phyloP scores from a whole-genome alignment of 2,329 filamentous ascomycete species.

The Neonectria neomacrospora region DNA sequence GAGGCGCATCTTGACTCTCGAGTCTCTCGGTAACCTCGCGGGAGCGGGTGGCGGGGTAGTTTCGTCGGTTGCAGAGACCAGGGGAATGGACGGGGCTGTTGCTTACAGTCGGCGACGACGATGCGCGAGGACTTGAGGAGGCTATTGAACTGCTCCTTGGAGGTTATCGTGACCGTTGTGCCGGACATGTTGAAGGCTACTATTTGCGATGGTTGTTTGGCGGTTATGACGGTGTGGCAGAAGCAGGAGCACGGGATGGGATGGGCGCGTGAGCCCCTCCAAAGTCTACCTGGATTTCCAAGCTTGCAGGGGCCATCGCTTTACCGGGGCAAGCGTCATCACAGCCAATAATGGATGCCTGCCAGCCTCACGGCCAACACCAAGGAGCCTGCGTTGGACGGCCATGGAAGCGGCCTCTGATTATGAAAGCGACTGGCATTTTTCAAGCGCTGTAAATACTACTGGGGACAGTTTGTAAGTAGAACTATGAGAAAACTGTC shows the following conservation, averaged over 20 bases:
- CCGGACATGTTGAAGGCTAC: conserved; percentile 45
- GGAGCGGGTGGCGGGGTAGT: conserved; percentile 35
- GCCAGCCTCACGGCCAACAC: background rate
- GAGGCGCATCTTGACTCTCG: conserved; percentile 25
- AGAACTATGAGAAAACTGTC: background rate
- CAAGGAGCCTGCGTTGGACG: background rate
- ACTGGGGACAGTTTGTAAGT: no score
- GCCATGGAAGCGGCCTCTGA: background rate
- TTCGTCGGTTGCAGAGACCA: conserved; percentile 7
- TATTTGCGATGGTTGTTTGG: conserved; percentile 34
- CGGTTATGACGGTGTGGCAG: conserved; percentile 40
- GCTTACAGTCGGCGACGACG: conserved; percentile 89
- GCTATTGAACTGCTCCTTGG: conserved; percentile 71
- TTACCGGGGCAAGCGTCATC: conserved; percentile 43
- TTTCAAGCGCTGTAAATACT: no score
- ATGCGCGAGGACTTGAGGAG: conserved; percentile 79
- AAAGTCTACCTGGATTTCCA: conserved; percentile 28
- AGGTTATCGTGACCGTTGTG: conserved; percentile 51
- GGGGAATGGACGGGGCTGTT: conserved; percentile 1
- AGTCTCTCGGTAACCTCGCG: conserved; percentile 16
- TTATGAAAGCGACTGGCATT: no score
- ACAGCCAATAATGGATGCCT: conserved; percentile 32
- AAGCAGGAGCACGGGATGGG: conserved; percentile 30
- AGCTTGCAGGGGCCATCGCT: conserved; percentile 42
- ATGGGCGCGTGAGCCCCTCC: conserved; percentile 37